These are phyloP conservation scores for Arthrobotrys entomopaga DNA, from an alignment of 2,329 filamentous ascomycete genomes.

Conservation along the genomic window DNA sequence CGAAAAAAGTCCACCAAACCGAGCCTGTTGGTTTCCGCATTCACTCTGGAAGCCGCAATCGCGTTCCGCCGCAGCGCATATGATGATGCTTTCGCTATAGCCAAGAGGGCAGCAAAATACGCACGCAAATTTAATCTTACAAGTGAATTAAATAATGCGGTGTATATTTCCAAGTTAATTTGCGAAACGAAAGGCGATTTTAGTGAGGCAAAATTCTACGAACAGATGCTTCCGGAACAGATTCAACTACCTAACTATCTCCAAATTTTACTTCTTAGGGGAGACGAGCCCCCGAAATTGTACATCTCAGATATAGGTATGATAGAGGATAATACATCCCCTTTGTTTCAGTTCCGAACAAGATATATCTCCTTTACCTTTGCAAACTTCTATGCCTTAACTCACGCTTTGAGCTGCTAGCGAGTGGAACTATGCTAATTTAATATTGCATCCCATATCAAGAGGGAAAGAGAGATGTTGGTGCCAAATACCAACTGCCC, in stretches of 20 bases:
- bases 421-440: too few relatives aligned
- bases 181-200: constrained; percentile 30
- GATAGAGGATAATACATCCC: too few relatives aligned
- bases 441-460: background rate
- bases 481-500: background rate
- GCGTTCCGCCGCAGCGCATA: constrained; percentile 17
- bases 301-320: too few relatives aligned
- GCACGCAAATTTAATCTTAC: constrained; percentile 27
- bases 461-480: background rate
- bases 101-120: constrained; percentile 36
- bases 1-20: constrained; percentile 42
- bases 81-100: constrained; percentile 19
- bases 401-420: too few relatives aligned
- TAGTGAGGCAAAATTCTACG: constrained; percentile 38
- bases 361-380: too few relatives aligned
- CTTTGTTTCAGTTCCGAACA: too few relatives aligned
- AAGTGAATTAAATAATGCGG: constrained; percentile 16
- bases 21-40: constrained; percentile 1
- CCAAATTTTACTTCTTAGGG: too few relatives aligned
- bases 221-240: constrained; percentile 40
- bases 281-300: too few relatives aligned
- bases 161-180: constrained; percentile 28
- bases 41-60: constrained; percentile 42
- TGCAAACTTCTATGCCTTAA: too few relatives aligned
- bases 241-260: background rate